Conservation (phyloP, 2,329 filamentous ascomycete species). For the Sclerotinia minor region DNA sequence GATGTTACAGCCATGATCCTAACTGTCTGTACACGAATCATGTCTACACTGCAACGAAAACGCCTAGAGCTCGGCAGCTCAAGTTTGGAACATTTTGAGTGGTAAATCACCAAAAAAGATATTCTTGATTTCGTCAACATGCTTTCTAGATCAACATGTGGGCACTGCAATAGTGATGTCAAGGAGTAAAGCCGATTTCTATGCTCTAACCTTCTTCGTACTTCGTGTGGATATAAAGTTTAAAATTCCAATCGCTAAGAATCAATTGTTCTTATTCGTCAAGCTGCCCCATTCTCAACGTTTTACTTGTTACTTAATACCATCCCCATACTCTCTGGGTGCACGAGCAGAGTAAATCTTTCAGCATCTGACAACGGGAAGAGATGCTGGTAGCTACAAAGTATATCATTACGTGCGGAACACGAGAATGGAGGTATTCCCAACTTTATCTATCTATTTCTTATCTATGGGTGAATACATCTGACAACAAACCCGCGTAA, state of each 20-base stretch:
- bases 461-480: too few relatives aligned
- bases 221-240: too few relatives aligned
- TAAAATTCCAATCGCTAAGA: too few relatives aligned
- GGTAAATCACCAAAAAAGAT: not conserved
- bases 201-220: not conserved
- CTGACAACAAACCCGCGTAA: not conserved
- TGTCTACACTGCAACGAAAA: not conserved
- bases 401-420: not conserved
- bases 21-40: conserved; percentile 14
- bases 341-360: too few relatives aligned
- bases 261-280: too few relatives aligned
- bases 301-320: too few relatives aligned
- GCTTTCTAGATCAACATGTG: not conserved
- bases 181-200: not conserved
- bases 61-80: not conserved
- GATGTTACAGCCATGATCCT: conserved; percentile 16
- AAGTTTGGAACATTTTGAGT: not conserved
- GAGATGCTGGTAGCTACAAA: not conserved
- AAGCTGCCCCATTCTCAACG: too few relatives aligned
- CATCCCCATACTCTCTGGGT: too few relatives aligned
- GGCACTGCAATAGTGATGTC: not conserved
- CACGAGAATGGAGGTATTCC: not conserved
- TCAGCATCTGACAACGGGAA: not conserved
- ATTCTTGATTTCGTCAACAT: not conserved
- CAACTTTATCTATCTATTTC: not conserved